phyloP scores from a whole-genome alignment of 306 rosid genomes.

The Pyrus betulifolia region DNA sequence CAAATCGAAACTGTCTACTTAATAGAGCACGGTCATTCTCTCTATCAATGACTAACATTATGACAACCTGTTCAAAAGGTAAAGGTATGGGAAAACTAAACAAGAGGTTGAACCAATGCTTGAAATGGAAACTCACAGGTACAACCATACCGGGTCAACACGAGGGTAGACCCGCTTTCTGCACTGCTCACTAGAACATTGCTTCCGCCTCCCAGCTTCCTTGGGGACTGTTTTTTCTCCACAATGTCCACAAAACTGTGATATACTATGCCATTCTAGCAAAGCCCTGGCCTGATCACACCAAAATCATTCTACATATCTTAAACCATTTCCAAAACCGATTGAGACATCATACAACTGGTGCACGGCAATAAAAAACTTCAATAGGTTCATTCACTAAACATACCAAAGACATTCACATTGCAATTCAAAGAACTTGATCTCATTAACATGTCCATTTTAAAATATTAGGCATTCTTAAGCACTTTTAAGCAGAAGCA shows the following conservation, averaged over 20 bases:
- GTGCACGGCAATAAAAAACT: neutral
- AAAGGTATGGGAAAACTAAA: neutral
- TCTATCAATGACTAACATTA: slow-evolving; percentile 83
- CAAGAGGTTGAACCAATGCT: slow-evolving; percentile 4
- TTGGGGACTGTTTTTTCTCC: slow-evolving; percentile 61
- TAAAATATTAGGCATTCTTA: neutral
- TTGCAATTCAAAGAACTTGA: neutral
- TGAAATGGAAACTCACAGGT: slow-evolving; percentile 8
- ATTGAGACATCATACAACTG: neutral
- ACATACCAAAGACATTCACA: neutral
- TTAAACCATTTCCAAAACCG: neutral
- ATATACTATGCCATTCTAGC: slow-evolving; percentile 69
- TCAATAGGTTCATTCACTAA: neutral
- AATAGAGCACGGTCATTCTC: slow-evolving; percentile 71
- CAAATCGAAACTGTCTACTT: slow-evolving; percentile 49
- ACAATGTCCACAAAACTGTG: slow-evolving; percentile 84
- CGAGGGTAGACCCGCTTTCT: slow-evolving; percentile 76
- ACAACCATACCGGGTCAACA: slow-evolving; percentile 65
- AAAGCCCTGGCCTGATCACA: slow-evolving; percentile 71
- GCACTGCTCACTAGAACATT: slow-evolving; percentile 74
- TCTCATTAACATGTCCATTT: neutral
- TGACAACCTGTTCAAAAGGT: slow-evolving; percentile 56
- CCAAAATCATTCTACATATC: slow-evolving; percentile 5
- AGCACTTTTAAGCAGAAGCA: neutral
- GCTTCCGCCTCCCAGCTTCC: slow-evolving; percentile 82